Evolutionary conservation across 108 stramenopile genomes (phyloP).

Genomic region (Nannochloropsis salina): DNA sequence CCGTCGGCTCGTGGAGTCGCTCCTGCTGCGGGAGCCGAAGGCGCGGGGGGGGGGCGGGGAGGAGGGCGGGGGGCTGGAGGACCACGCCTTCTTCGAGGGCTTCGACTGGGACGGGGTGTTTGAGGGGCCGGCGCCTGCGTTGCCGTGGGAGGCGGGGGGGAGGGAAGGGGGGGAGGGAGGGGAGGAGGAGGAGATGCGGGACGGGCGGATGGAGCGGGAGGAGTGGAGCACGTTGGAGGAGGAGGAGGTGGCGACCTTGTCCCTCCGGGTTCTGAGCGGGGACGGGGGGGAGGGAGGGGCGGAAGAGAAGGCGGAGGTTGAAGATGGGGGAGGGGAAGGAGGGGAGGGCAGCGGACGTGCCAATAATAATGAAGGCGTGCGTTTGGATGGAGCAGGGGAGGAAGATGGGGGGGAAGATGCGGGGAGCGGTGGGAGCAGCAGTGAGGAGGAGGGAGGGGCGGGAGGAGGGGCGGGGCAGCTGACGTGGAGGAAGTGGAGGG

Average conservation of each 20-base stretch:
- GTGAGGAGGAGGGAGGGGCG: neutral
- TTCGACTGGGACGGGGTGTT: neutral
- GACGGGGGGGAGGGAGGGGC: neutral
- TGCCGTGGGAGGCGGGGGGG: neutral
- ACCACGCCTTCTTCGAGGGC: slow-evolving; percentile 16
- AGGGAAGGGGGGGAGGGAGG: neutral
- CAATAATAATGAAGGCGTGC: no score
- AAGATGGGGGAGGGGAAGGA: neutral
- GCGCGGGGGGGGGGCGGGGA: neutral
- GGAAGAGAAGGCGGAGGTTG: neutral
- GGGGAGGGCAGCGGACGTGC: no score
- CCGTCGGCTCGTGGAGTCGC: neutral
- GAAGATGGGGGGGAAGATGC: neutral
- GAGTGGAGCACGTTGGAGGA: neutral
- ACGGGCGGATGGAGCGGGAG: neutral
- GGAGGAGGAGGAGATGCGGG: neutral
- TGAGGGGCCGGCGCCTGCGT: slow-evolving; percentile 18
- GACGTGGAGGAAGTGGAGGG: neutral
- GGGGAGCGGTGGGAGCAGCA: neutral
- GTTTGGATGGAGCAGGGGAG: no score
- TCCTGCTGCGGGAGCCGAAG: neutral
- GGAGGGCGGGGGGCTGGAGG: neutral
- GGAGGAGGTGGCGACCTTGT: neutral
- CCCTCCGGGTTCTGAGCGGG: neutral
- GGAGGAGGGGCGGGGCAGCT: neutral